These are phyloP conservation scores for Castanea crenata DNA, from an alignment of 306 rosid genomes.

Conservation along the genomic window DNA sequence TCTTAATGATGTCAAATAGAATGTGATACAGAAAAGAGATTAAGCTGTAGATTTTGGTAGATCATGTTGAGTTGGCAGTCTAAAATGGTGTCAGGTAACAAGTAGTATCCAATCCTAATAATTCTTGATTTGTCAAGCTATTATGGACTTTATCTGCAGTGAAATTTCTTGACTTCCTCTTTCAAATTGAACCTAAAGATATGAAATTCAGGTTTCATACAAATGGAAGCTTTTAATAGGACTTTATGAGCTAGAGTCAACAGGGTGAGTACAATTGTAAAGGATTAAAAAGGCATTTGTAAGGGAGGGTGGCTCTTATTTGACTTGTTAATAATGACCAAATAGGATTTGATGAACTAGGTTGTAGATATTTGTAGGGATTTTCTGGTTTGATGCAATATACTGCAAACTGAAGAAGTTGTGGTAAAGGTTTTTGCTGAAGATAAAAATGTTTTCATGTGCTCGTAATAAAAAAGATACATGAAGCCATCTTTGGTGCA, in stretches of 20 bases:
- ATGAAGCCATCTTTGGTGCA: not conserved
- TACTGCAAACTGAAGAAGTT: not conserved
- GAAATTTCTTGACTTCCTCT: not conserved
- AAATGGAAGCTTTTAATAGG: not conserved
- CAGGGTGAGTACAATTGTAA: not conserved
- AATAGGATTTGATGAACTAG: not conserved
- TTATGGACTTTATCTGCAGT: not conserved
- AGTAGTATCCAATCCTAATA: not conserved
- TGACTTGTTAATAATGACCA: not conserved
- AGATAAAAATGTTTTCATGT: not conserved
- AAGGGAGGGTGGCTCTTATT: slow-evolving; percentile 1
- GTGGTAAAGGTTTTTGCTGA: not conserved
- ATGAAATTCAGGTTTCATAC: not conserved
- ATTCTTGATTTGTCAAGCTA: not conserved
- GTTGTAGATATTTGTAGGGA: not conserved
- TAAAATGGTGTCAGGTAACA: too few species aligned
- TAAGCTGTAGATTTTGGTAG: not conserved
- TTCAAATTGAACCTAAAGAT: not conserved
- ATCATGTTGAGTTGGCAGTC: not conserved
- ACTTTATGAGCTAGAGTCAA: not conserved
- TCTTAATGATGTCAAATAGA: not conserved
- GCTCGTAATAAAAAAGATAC: not conserved
- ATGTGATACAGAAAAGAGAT: not conserved
- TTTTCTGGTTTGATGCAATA: not conserved
- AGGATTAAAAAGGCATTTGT: not conserved